A percentile compares a stretch with the other conserved stretches of the same genome.
Evolutionary conservation across 2,329 filamentous ascomycete species (phyloP).

Genomic region (Diaporthe capsici): DNA sequence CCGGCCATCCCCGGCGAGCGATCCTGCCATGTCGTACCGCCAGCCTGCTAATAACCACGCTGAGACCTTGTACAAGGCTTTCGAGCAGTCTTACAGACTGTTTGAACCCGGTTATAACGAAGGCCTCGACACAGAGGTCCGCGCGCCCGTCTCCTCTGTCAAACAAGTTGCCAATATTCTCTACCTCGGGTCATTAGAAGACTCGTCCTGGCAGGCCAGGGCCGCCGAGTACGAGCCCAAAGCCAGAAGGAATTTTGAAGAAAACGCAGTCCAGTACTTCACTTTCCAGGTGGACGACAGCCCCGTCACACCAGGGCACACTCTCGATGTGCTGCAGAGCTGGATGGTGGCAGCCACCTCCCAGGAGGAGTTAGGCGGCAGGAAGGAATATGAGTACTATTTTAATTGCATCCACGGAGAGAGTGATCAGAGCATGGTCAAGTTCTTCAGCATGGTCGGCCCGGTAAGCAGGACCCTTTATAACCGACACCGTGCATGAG

Average conservation of each 20-base stretch:
- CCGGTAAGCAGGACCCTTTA: background rate
- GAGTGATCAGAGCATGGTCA: conserved; percentile 14
- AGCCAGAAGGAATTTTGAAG: background rate
- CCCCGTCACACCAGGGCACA: conserved; percentile 4
- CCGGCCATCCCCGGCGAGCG: background rate
- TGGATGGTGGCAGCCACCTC: conserved; percentile 11
- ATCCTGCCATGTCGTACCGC: background rate
- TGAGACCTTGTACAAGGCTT: background rate
- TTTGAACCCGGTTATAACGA: background rate
- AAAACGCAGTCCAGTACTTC: background rate
- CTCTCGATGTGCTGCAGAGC: conserved; percentile 2
- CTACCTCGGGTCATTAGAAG: background rate
- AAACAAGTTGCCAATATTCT: conserved; percentile 18
- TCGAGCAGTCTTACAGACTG: background rate
- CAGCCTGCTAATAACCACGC: background rate
- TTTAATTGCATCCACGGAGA: background rate
- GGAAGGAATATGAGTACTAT: background rate
- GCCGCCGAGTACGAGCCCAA: background rate
- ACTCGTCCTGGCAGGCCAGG: background rate
- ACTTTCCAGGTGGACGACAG: background rate
- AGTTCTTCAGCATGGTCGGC: conserved; percentile 22
- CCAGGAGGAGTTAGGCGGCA: background rate
- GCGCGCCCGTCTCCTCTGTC: background rate
- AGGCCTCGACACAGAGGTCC: background rate
- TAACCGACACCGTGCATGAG: background rate